These are phyloP conservation scores for Lactarius akahatsu DNA, from an alignment of 768 basidiomycete species.

Conservation along the genomic window DNA sequence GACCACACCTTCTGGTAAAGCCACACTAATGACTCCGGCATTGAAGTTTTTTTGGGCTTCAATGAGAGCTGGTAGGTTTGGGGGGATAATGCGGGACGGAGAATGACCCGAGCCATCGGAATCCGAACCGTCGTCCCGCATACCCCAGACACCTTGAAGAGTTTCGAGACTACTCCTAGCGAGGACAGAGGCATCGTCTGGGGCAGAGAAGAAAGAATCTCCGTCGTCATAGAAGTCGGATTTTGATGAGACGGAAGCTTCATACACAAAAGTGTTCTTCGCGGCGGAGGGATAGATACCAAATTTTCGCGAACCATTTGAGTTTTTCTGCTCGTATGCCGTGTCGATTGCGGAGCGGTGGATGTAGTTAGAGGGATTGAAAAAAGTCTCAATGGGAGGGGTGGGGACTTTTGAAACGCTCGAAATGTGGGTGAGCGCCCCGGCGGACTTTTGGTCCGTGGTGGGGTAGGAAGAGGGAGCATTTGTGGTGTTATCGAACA, in stretches of 20 bases:
- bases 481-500: slow-evolving; percentile 25
- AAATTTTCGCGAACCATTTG: slow-evolving; percentile 23
- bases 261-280: slow-evolving; percentile 27
- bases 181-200: slow-evolving; percentile 27
- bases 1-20: slow-evolving; percentile 26
- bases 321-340: slow-evolving; percentile 26
- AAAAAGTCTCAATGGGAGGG: slow-evolving; percentile 20
- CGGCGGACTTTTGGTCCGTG: slow-evolving; percentile 17
- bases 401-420: slow-evolving; percentile 15
- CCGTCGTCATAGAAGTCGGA: slow-evolving; percentile 27
- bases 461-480: slow-evolving; percentile 11
- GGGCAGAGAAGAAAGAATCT: slow-evolving; percentile 27
- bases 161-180: slow-evolving; percentile 28
- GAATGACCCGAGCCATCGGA: slow-evolving; percentile 19
- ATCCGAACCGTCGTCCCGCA: slow-evolving; percentile 8
- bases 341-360: slow-evolving; percentile 25
- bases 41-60: slow-evolving; percentile 25
- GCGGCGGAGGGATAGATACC: slow-evolving; percentile 27
- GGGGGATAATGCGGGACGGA: slow-evolving; percentile 25
- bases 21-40: slow-evolving; percentile 23
- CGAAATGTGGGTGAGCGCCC: slow-evolving; percentile 17
- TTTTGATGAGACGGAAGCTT: slow-evolving; percentile 29
- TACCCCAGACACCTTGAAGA: slow-evolving; percentile 21
- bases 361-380: slow-evolving; percentile 22
- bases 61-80: slow-evolving; percentile 28